phyloP scores from a whole-genome alignment of 345 rosid genomes.

The Erodium maritimum region DNA sequence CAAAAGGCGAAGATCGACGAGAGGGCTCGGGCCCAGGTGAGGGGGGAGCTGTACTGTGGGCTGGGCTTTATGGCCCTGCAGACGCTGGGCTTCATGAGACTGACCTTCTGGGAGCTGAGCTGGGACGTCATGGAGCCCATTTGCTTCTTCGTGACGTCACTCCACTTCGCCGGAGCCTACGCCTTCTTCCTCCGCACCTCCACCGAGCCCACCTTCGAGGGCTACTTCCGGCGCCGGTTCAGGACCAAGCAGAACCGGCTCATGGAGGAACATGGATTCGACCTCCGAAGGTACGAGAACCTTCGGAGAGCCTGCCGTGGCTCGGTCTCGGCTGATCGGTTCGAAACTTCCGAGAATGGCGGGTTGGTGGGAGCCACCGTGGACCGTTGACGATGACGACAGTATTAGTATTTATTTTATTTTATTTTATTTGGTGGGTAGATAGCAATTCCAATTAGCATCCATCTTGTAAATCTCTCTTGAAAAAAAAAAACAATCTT shows the following conservation, averaged over 20 bases:
- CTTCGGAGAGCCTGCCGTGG: constrained; percentile 16
- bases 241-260: constrained; percentile 51
- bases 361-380: too few species aligned
- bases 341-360: too few species aligned
- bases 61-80: constrained; percentile 42
- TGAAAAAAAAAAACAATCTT: too few species aligned
- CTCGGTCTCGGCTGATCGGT: too few species aligned
- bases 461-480: too few species aligned
- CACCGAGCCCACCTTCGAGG: constrained; percentile 68
- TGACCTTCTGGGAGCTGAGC: constrained; percentile 85
- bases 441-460: too few species aligned
- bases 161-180: constrained; percentile 46
- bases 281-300: constrained; percentile 26
- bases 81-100: constrained; percentile 72
- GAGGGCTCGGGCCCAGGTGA: constrained; percentile 36
- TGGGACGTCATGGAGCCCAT: constrained; percentile 99
- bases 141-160: constrained; percentile 62
- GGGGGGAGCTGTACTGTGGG: constrained; percentile 57
- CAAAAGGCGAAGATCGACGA: constrained; percentile 48
- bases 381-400: too few species aligned
- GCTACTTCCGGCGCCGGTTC: constrained; percentile 49
- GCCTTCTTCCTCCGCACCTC: constrained; percentile 67
- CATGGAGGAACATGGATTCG: constrained; percentile 32
- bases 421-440: too few species aligned
- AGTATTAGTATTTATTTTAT: too few species aligned